Evolutionary conservation across 2,329 filamentous ascomycete species (phyloP).

Genomic region (Alternaria consortialis): DNA sequence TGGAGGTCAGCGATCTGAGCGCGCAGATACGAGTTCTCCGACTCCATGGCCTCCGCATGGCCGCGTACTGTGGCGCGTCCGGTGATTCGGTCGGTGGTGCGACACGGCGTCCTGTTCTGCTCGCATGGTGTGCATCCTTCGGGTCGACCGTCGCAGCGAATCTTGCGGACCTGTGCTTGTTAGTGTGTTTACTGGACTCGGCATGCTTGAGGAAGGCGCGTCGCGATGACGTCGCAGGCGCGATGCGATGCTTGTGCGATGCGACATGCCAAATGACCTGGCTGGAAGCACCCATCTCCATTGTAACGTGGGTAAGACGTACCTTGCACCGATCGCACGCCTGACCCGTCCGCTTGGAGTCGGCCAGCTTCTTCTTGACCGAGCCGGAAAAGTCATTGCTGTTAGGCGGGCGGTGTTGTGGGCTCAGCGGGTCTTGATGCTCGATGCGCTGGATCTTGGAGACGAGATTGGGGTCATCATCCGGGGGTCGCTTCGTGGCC

Average conservation of each 20-base stretch:
- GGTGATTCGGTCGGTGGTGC: conserved; percentile 86
- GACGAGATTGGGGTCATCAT: conserved; percentile 28
- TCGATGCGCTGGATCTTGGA: conserved; percentile 50
- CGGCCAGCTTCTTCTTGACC: conserved; percentile 62
- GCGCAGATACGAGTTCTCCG: conserved; percentile 73
- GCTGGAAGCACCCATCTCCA: not conserved
- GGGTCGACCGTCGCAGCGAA: conserved; percentile 81
- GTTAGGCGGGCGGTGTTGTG: conserved; percentile 25
- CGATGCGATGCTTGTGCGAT: not conserved
- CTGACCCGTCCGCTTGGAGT: conserved; percentile 75
- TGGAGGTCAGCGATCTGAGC: conserved; percentile 74
- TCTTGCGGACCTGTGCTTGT: conserved; percentile 74
- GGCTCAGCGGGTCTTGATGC: conserved; percentile 29
- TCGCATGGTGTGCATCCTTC: conserved; percentile 85
- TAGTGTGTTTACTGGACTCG: conserved; percentile 5
- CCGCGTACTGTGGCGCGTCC: conserved; percentile 81
- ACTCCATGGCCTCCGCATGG: conserved; percentile 79
- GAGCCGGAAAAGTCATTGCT: conserved; percentile 48
- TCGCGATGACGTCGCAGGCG: conserved; percentile 3
- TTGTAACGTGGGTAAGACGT: conserved; percentile 24
- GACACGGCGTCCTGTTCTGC: conserved; percentile 79
- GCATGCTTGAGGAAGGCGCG: not conserved
- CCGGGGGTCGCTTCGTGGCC: conserved; percentile 38
- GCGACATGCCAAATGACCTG: not conserved
- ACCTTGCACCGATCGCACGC: conserved; percentile 89